Conservation (phyloP, 2,329 filamentous ascomycete species). For the Torrubiellomyces zombiae region DNA sequence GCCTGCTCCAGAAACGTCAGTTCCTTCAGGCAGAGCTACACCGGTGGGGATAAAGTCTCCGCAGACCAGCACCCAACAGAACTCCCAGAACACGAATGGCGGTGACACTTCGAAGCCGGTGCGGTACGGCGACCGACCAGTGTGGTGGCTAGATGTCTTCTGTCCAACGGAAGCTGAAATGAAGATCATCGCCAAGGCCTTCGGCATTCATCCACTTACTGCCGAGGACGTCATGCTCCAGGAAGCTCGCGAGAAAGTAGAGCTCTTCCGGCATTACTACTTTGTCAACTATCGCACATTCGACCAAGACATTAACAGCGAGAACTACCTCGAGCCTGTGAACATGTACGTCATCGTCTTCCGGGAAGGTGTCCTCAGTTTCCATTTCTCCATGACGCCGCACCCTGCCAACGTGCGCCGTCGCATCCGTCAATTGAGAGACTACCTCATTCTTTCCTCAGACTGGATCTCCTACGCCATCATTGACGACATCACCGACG, state of each 20-base stretch:
- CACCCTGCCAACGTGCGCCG: constrained; percentile 92
- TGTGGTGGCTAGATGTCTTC: constrained; percentile 92
- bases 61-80: constrained; percentile 8
- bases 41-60: constrained; percentile 27
- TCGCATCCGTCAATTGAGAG: constrained; percentile 79
- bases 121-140: constrained; percentile 65
- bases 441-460: constrained; percentile 81
- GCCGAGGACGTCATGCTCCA: constrained; percentile 96
- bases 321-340: constrained; percentile 84
- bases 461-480: constrained; percentile 98
- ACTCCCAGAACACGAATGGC: constrained; percentile 5
- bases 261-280: constrained; percentile 94
- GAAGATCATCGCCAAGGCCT: constrained; percentile 81
- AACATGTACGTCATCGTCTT: constrained; percentile 98
- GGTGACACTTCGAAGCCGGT: constrained; percentile 24
- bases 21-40: constrained; percentile 28
- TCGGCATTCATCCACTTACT: constrained; percentile 89
- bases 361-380: constrained; percentile 84
- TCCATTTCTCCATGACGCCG: constrained; percentile 92
- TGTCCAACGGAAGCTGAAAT: constrained; percentile 88
- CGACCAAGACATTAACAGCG: constrained; percentile 79
- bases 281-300: constrained; percentile 98
- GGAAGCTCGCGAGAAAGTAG: constrained; percentile 93
- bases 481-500: constrained; percentile 96
- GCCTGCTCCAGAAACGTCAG: constrained; percentile 13